Conservation (phyloP, 2,329 filamentous ascomycete genomes). For the Colletotrichum horii region DNA sequence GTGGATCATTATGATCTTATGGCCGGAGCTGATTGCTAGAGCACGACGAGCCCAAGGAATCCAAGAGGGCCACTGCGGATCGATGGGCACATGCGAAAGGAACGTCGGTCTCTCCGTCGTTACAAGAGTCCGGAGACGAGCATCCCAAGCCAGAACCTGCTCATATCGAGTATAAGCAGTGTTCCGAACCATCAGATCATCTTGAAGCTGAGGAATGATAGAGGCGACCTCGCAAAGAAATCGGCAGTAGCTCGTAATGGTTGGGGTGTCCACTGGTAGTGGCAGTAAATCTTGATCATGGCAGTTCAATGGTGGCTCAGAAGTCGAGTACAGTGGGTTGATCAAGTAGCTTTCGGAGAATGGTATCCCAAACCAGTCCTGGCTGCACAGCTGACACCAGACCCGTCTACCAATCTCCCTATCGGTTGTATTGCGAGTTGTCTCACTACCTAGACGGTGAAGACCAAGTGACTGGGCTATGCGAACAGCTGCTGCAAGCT, state of each 20-base stretch:
- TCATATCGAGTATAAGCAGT: slow-evolving; percentile 39
- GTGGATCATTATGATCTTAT: background rate
- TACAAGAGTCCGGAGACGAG: slow-evolving; percentile 36
- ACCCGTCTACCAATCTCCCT: background rate
- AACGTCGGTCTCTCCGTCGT: background rate
- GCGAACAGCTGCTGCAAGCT: slow-evolving; percentile 47
- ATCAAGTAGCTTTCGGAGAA: slow-evolving; percentile 23
- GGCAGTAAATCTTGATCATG: slow-evolving; percentile 34
- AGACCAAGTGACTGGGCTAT: slow-evolving; percentile 53
- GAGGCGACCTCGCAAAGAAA: slow-evolving; percentile 35
- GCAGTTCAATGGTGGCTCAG: slow-evolving; percentile 36
- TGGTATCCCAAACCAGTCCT: background rate
- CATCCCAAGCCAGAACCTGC: slow-evolving; percentile 37
- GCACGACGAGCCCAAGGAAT: background rate
- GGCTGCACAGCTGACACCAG: background rate
- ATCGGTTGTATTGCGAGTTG: slow-evolving; percentile 9
- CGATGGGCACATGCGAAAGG: background rate
- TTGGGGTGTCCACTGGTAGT: slow-evolving; percentile 25
- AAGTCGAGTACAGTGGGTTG: slow-evolving; percentile 37
- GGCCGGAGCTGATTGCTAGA: background rate
- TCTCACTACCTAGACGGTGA: slow-evolving; percentile 38
- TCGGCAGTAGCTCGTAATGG: slow-evolving; percentile 29
- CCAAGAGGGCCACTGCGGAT: background rate
- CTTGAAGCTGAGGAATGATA: slow-evolving; percentile 37
- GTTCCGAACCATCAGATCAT: slow-evolving; percentile 36